phyloP scores from a whole-genome alignment of 1,284 basidiomycete genomes.

The Rhodotorula sp. region DNA sequence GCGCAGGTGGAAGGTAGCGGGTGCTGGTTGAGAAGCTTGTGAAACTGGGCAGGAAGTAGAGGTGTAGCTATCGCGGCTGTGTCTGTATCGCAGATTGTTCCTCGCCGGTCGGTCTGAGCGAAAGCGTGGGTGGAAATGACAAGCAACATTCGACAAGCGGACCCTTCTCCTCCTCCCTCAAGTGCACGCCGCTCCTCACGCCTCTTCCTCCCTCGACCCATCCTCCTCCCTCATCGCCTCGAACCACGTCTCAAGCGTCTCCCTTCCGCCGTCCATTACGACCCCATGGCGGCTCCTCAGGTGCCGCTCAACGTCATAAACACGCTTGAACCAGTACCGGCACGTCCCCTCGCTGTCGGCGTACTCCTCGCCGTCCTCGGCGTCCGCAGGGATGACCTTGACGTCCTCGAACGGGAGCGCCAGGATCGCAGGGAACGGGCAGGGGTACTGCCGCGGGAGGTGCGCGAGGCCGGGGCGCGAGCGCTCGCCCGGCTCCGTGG shows the following conservation, averaged over 20 bases:
- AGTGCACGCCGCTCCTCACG: too few species aligned
- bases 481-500: not conserved
- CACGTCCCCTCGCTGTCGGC: slow-evolving; percentile 25
- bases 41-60: not conserved
- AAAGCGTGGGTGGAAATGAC: not conserved
- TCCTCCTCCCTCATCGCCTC: slow-evolving; percentile 3
- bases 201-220: not conserved
- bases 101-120: not conserved
- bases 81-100: not conserved
- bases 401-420: slow-evolving; percentile 19
- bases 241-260: slow-evolving; percentile 28
- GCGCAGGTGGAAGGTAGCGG: not conserved
- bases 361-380: not conserved
- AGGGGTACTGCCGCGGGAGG: slow-evolving; percentile 21
- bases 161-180: too few species aligned
- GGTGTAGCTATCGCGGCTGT: not conserved
- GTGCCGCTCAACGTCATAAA: slow-evolving; percentile 41
- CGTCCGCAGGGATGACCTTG: not conserved
- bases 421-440: slow-evolving; percentile 35
- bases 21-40: not conserved
- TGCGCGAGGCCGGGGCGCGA: not conserved
- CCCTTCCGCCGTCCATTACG: slow-evolving; percentile 18
- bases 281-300: slow-evolving; percentile 27
- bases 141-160: not conserved
- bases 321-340: slow-evolving; percentile 31